Percentiles rank a stretch among this genome's conserved stretches.
These are phyloP conservation scores for Trichoderma hamatum DNA, from an alignment of 2,329 filamentous ascomycete genomes.

Conservation along the genomic window DNA sequence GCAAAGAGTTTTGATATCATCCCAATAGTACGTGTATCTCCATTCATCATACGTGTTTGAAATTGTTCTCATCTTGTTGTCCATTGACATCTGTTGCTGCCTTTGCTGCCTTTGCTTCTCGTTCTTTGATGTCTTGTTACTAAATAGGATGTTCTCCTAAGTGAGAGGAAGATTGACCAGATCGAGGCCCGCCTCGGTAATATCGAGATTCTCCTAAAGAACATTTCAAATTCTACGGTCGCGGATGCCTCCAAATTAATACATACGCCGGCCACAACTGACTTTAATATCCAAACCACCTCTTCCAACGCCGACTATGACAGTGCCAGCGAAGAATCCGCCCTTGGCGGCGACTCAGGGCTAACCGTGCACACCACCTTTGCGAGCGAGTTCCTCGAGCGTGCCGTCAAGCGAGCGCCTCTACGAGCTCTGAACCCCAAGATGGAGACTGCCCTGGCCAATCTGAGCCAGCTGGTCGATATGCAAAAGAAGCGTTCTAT, in stretches of 20 bases:
- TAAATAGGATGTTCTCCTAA: slow-evolving; percentile 30
- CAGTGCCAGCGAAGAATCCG: slow-evolving; percentile 46
- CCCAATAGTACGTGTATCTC: slow-evolving; percentile 57
- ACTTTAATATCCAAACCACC: slow-evolving; percentile 34
- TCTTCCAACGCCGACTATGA: slow-evolving; percentile 42
- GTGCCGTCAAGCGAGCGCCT: slow-evolving; percentile 53
- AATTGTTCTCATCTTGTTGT: background rate
- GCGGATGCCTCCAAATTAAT: slow-evolving; percentile 31
- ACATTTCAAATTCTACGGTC: slow-evolving; percentile 39
- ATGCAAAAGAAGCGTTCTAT: slow-evolving; percentile 51
- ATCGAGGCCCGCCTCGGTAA: slow-evolving; percentile 50
- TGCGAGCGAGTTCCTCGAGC: slow-evolving; percentile 57
- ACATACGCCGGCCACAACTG: slow-evolving; percentile 34
- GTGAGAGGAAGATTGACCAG: slow-evolving; percentile 57
- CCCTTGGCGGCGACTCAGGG: slow-evolving; percentile 53
- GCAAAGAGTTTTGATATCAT: slow-evolving; percentile 61
- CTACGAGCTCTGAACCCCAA: slow-evolving; percentile 51
- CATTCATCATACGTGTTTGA: background rate
- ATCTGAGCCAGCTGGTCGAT: slow-evolving; percentile 55
- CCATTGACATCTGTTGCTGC: background rate
- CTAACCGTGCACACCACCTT: slow-evolving; percentile 56
- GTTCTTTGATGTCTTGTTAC: background rate
- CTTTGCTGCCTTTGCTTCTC: background rate
- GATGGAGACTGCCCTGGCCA: slow-evolving; percentile 56
- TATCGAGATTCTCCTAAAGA: slow-evolving; percentile 49